A percentile compares a stretch with the other conserved stretches of the same genome.
Evolutionary conservation across 2,329 filamentous ascomycete species (phyloP).

Genomic region (Sclerotinia spermophila): DNA sequence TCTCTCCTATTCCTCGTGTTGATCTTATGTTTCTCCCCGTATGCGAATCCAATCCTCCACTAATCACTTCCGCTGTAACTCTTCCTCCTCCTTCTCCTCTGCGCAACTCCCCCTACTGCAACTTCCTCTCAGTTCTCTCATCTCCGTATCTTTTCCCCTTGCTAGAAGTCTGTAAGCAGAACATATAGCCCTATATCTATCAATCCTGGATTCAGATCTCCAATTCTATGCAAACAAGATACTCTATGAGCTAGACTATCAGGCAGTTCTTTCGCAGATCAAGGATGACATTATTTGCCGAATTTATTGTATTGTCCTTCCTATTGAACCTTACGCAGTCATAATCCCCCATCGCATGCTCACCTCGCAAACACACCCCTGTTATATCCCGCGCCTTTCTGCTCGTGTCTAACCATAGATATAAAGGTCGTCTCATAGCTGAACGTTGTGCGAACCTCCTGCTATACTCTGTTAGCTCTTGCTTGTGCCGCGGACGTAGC

Average conservation of each 20-base stretch:
- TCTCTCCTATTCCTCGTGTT: not conserved
- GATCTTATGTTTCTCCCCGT: too few species aligned
- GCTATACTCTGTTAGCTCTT: not conserved
- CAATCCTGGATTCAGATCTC: rapidly evolving
- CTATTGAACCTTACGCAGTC: not conserved
- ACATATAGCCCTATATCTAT: not conserved
- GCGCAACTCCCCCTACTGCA: not conserved
- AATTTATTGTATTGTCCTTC: rapidly evolving
- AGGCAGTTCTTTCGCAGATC: not conserved
- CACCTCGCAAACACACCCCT: not conserved
- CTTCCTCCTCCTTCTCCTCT: not conserved
- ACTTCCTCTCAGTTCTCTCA: not conserved
- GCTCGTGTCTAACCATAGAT: not conserved
- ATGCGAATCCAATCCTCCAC: too few species aligned
- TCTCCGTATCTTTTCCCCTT: not conserved
- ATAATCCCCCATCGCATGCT: rapidly evolving
- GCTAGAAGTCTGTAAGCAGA: not conserved
- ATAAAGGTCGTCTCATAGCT: not conserved
- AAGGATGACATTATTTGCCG: not conserved
- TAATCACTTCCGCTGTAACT: too few species aligned
- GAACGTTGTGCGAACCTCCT: not conserved
- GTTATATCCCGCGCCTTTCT: rapidly evolving
- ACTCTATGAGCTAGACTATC: too few species aligned
- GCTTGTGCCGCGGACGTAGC: not conserved
- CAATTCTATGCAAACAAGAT: not conserved